phyloP scores from a whole-genome alignment of 768 basidiomycete species.

The Clavulina sp. region DNA sequence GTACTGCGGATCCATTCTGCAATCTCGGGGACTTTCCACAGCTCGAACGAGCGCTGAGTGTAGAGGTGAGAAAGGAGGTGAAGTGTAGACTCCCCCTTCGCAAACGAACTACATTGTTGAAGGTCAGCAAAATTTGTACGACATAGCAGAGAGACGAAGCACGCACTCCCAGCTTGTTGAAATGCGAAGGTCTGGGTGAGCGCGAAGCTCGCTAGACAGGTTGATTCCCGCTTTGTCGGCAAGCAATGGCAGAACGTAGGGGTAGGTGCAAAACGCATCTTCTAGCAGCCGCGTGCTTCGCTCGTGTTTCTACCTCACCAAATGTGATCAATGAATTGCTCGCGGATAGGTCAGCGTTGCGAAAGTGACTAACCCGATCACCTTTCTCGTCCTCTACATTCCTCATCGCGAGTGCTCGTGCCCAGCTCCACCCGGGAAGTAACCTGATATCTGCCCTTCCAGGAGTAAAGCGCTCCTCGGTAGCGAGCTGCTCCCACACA shows the following conservation, averaged over 20 bases:
- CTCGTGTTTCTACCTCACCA: conserved; percentile 27
- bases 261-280: conserved; percentile 61
- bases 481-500: conserved; percentile 6
- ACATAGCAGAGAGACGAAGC: neutral
- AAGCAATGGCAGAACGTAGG: conserved; percentile 61
- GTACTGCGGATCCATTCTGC: conserved; percentile 55
- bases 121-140: neutral
- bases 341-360: neutral
- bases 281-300: conserved; percentile 50
- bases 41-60: conserved; percentile 47
- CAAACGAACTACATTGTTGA: conserved; percentile 2
- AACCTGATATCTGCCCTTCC: conserved; percentile 29
- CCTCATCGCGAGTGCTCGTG: conserved; percentile 49
- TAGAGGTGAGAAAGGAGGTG: conserved; percentile 84
- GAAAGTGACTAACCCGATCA: conserved; percentile 25
- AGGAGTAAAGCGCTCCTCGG: conserved; percentile 1
- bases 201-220: conserved; percentile 38
- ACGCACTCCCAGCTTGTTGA: conserved; percentile 48
- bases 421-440: conserved; percentile 65
- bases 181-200: conserved; percentile 49
- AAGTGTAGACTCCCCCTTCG: conserved; percentile 26
- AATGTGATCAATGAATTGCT: neutral
- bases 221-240: conserved; percentile 71
- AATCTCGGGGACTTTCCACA: conserved; percentile 65
- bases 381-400: conserved; percentile 28